These are phyloP conservation scores for Candida glucosophila DNA, from an alignment of 1,139 yeast genomes.

Conservation along the genomic window DNA sequence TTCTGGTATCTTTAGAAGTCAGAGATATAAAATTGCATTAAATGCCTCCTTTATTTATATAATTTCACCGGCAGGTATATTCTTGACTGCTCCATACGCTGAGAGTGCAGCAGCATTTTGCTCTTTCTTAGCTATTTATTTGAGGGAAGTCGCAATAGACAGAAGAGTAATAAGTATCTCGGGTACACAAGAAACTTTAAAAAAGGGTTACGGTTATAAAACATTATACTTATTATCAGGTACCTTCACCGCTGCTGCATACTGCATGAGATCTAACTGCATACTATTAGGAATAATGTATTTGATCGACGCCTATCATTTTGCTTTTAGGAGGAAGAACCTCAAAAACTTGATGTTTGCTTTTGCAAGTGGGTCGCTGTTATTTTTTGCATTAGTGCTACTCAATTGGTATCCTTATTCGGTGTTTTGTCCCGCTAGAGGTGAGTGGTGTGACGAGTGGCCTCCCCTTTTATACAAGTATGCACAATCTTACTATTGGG, in stretches of 20 bases:
- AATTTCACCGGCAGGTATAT: conserved; percentile 74
- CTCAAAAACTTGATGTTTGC: conserved; percentile 16
- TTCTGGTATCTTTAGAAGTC: conserved; percentile 11
- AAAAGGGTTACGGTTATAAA: conserved; percentile 4
- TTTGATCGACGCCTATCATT: conserved; percentile 43
- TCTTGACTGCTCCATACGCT: conserved; percentile 65
- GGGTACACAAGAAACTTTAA: conserved; percentile 7
- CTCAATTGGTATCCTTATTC: conserved; percentile 48
- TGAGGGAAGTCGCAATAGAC: conserved; percentile 35
- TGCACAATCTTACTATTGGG: conserved; percentile 82
- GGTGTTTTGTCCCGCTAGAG: conserved; percentile 60
- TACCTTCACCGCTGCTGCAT: conserved; percentile 45
- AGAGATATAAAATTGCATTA: conserved; percentile 17
- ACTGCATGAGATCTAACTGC: conserved; percentile 68
- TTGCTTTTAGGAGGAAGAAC: conserved; percentile 10
- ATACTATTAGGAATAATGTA: conserved; percentile 63
- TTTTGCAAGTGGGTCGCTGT: conserved; percentile 45
- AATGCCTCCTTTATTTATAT: conserved; percentile 41
- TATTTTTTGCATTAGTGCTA: conserved; percentile 37
- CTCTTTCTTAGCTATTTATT: conserved; percentile 49
- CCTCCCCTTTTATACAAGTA: conserved; percentile 62
- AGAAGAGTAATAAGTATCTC: conserved; percentile 9
- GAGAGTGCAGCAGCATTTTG: conserved; percentile 69
- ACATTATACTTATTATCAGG: conserved; percentile 46
- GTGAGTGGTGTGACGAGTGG: conserved; percentile 62